Evolutionary conservation across 108 stramenopile genomes (phyloP), one percentile per base, ranked within the genome.

Genomic region (Cyclotella atomus): DNA sequence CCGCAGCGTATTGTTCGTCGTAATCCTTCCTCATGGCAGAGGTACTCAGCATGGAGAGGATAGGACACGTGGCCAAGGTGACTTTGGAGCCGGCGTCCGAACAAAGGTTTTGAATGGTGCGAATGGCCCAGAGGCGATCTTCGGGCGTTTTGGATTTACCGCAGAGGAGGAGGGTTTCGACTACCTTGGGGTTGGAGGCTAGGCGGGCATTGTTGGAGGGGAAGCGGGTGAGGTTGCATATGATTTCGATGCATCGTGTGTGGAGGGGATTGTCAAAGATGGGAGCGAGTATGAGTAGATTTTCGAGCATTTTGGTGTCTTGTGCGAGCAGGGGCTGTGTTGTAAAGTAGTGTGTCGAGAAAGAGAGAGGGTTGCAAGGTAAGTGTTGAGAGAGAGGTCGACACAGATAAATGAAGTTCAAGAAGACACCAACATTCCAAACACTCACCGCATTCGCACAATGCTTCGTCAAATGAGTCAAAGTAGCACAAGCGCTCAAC

Each of bases 211-310:
- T 83, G 78, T 95, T 95, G 10, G 81, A 72, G 21, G 90, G 93
- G 61, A 95, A 90, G 23, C 91, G 79, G 4, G 89, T 84, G 45
- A 95, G 60, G 67, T 91, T 89, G 67, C 87, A 86, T 24, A 95
- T n/a, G n/a, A 91, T 89, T 66, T 95, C 94, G 19, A 95, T 55
- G 73, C 91, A 91, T 72, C 89, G 90, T 25, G 89, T 86, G 73
- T 91, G 90, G 23, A 92, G 66, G 5, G 87, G 90, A 55, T 86
- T 82, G n/a, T 83, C 71, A 36, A 76, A 46, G 12, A 85, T 81
- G 29, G 52, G 73, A 17, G 79, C 70, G 25, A 89, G 65, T 23
- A 65, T 21, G n/a, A 91, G 24, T 17, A 89, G n/a, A 27, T 65
- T 86, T 21, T 80, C 54, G 16, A 90, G 64, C 56, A 92, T 44